Evolutionary conservation across 2,329 filamentous ascomycete genomes (phyloP).

Genomic region (Fusarium begoniae): DNA sequence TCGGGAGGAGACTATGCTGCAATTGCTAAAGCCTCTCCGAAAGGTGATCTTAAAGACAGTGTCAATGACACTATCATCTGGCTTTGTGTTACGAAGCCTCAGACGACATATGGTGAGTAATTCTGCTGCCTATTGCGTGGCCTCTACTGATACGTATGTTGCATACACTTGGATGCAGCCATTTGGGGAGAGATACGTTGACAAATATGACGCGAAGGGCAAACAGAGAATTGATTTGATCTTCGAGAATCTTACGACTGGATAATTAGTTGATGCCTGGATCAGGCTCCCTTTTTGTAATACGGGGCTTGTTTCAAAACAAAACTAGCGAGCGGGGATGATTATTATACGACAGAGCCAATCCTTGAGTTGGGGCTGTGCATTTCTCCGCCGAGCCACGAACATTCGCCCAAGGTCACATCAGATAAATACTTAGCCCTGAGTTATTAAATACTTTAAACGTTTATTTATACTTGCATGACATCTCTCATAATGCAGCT

Average conservation of each 20-base stretch:
- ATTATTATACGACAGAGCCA: background rate
- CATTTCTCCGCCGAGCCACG: background rate
- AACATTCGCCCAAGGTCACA: background rate
- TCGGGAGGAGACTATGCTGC: background rate
- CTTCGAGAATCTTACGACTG: background rate
- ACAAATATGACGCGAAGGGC: background rate
- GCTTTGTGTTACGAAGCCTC: slow-evolving; percentile 11
- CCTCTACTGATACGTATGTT: background rate
- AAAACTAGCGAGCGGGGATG: background rate
- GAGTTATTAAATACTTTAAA: background rate
- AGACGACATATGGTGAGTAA: slow-evolving; percentile 5
- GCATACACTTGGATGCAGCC: slow-evolving; percentile 20
- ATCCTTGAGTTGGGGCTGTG: background rate
- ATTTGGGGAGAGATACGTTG: slow-evolving; percentile 16
- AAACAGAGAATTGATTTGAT: slow-evolving; percentile 4
- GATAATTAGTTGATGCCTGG: background rate
- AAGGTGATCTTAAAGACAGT: background rate
- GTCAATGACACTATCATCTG: slow-evolving; percentile 17
- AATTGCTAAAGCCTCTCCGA: background rate
- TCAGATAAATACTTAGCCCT: background rate
- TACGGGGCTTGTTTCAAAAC: background rate
- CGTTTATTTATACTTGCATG: background rate
- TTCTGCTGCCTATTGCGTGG: background rate
- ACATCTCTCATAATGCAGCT: background rate
- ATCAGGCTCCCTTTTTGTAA: background rate